These are phyloP conservation scores for Ophiostoma quercus DNA, from an alignment of 2,329 filamentous ascomycete genomes.

Conservation along the genomic window DNA sequence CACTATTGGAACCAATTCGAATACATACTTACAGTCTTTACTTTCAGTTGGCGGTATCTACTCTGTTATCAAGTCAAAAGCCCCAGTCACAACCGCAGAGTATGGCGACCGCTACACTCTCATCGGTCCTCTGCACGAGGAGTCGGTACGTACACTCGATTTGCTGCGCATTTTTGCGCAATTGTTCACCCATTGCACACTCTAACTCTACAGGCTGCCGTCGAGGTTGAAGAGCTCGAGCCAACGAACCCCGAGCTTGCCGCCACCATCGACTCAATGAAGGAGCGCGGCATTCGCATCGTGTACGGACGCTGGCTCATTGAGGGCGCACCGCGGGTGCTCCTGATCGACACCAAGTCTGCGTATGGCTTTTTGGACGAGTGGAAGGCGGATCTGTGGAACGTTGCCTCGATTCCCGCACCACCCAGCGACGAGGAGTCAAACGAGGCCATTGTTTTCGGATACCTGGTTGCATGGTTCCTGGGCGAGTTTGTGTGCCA, in stretches of 20 bases:
- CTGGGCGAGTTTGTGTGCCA: constrained; percentile 95
- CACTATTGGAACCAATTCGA: not conserved
- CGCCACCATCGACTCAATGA: constrained; percentile 86
- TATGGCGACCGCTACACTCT: constrained; percentile 97
- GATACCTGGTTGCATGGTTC: constrained; percentile 96
- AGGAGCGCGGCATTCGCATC: constrained; percentile 80
- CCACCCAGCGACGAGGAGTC: constrained; percentile 89
- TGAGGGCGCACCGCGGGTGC: constrained; percentile 86
- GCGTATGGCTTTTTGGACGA: constrained; percentile 88
- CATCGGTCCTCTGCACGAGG: constrained; percentile 87
- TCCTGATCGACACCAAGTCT: constrained; percentile 91
- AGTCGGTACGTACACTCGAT: constrained; percentile 58
- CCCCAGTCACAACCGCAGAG: constrained; percentile 92
- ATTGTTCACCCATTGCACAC: not conserved
- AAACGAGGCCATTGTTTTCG: constrained; percentile 95
- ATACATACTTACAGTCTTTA: not conserved
- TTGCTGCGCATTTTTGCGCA: not conserved
- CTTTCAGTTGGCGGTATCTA: constrained; percentile 88
- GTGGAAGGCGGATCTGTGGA: constrained; percentile 97
- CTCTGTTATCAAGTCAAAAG: constrained; percentile 98
- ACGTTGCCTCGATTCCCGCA: constrained; percentile 85
- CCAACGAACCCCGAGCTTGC: constrained; percentile 74
- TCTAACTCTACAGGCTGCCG: constrained; percentile 63
- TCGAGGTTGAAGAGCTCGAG: constrained; percentile 91
- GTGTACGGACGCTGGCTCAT: constrained; percentile 97